A percentile compares a stretch with the other conserved stretches of the same genome.
phyloP scores from a whole-genome alignment of 2,329 filamentous ascomycete genomes.

The Eutypella sp. region DNA sequence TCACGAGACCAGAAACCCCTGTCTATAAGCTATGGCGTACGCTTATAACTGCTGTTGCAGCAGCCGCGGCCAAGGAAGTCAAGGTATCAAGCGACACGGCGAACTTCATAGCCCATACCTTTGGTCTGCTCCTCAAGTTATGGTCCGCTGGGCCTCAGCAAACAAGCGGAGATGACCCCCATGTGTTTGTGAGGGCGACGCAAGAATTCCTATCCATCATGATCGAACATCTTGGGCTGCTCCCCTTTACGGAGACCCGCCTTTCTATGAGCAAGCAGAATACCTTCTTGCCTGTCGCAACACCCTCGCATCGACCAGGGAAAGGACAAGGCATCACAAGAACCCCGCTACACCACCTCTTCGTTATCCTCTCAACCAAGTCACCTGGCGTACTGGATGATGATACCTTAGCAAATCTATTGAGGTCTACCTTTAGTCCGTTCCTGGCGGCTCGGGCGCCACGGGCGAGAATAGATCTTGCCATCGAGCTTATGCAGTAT shows the following conservation, averaged over 20 bases:
- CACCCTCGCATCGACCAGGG: conserved; percentile 58
- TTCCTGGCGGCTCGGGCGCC: conserved; percentile 50
- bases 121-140: conserved; percentile 63
- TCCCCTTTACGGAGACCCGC: conserved; percentile 60
- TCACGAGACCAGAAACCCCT: conserved; percentile 55
- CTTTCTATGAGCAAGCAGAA: conserved; percentile 47
- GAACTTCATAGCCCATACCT: conserved; percentile 67
- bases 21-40: conserved; percentile 53
- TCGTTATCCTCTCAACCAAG: conserved; percentile 52
- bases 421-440: conserved; percentile 49
- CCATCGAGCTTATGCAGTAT: conserved; percentile 44
- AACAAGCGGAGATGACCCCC: conserved; percentile 44
- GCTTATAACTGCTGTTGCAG: conserved; percentile 58
- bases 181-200: conserved; percentile 51
- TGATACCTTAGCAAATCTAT: conserved; percentile 39
- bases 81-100: conserved; percentile 82
- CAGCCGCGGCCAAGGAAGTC: conserved; percentile 77
- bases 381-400: conserved; percentile 45
- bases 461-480: conserved; percentile 41
- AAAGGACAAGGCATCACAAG: conserved; percentile 47
- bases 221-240: conserved; percentile 47
- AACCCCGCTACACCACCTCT: conserved; percentile 61
- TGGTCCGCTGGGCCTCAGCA: conserved; percentile 60
- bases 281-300: conserved; percentile 57
- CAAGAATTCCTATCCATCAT: conserved; percentile 46